Conservation (phyloP, 163 green algal genomes). For the Chloromonas sp. region DNA sequence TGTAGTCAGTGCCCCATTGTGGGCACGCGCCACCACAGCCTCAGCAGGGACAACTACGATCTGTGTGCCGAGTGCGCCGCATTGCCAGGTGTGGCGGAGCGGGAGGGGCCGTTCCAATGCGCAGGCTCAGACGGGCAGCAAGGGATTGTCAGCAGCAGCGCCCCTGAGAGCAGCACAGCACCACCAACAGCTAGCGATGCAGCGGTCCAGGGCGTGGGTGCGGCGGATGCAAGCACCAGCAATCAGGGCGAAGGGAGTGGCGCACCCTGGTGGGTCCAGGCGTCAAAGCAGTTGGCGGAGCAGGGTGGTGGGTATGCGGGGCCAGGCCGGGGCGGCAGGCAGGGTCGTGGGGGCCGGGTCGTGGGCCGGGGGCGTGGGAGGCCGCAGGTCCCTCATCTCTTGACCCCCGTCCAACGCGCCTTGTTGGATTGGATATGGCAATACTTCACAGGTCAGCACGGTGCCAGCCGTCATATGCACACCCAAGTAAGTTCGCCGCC, state of each 20-base stretch:
- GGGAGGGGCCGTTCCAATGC: slow-evolving; percentile 12
- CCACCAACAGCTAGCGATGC: neutral
- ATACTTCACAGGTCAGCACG: slow-evolving; percentile 60
- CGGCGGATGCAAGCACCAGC: too few species aligned
- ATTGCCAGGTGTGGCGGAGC: neutral
- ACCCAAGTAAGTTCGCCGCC: neutral
- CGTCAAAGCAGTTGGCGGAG: too few species aligned
- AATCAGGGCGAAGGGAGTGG: too few species aligned
- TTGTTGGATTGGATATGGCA: slow-evolving; percentile 78
- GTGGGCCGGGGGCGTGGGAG: neutral
- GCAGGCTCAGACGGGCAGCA: slow-evolving; percentile 32
- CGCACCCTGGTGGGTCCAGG: too few species aligned
- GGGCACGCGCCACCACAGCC: slow-evolving; percentile 39
- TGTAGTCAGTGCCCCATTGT: slow-evolving; percentile 44
- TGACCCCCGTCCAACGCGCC: slow-evolving; percentile 18
- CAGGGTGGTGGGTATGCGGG: neutral
- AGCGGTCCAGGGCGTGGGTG: too few species aligned
- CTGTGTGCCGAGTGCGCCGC: slow-evolving; percentile 39
- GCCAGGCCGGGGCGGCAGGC: too few species aligned
- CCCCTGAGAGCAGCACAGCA: slow-evolving; percentile 41
- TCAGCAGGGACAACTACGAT: slow-evolving; percentile 40
- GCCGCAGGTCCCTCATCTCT: neutral
- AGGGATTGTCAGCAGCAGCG: slow-evolving; percentile 80
- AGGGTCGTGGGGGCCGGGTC: too few species aligned
- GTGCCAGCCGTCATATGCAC: slow-evolving; percentile 12